Evolutionary conservation across 257 asterid species (phyloP).

Genomic region (Oldenlandia corymbosa): DNA sequence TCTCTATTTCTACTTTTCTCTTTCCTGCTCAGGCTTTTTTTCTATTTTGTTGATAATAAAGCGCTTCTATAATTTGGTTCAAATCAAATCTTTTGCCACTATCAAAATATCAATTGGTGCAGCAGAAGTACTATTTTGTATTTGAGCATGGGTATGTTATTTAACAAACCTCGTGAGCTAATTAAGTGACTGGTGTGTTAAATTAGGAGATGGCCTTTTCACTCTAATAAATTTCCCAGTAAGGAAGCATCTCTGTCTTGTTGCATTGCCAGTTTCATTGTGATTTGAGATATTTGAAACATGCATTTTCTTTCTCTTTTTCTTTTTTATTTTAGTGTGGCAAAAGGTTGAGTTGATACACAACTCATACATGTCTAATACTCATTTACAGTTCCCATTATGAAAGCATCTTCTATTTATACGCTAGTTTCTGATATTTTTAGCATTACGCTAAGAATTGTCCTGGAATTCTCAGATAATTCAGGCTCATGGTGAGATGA

Average conservation of each 20-base stretch:
- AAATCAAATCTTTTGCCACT: too few relatives aligned
- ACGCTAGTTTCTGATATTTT: not conserved
- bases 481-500: slow-evolving; percentile 84
- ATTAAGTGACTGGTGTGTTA: not conserved
- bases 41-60: too few relatives aligned
- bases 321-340: not conserved
- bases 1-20: too few relatives aligned
- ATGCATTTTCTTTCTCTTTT: not conserved
- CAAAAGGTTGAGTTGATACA: not conserved
- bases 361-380: not conserved
- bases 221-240: not conserved
- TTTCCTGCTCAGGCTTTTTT: not conserved
- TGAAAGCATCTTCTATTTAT: not conserved
- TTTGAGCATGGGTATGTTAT: not conserved
- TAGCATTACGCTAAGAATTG: slow-evolving; percentile 5
- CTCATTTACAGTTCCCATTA: not conserved
- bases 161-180: not conserved
- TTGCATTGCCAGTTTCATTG: not conserved
- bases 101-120: too few relatives aligned
- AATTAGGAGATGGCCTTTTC: not conserved
- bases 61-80: too few relatives aligned
- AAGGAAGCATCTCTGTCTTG: not conserved
- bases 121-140: too few relatives aligned
- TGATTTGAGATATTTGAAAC: not conserved
- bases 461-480: slow-evolving; percentile 58